Evolutionary conservation across 192 early-diverging fungal species (phyloP), one percentile per base, ranked within the genome.

Genomic region (Radiomyces spectabilis): DNA sequence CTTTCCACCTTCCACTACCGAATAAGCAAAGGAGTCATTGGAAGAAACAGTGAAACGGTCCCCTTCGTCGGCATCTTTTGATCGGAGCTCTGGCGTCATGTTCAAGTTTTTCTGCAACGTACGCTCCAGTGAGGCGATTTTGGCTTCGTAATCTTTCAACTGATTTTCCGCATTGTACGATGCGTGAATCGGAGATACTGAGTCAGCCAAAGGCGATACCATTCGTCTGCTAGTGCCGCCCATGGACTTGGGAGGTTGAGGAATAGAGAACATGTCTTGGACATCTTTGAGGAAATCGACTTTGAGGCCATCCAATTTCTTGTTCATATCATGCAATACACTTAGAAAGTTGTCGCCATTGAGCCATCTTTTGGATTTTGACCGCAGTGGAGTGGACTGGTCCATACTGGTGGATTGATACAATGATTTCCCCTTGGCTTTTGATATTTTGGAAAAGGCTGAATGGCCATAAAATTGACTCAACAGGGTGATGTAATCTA

Each of bases 291-390:
- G 51, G 19, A 79, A 76, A 19, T 79, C 74, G 7, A 53, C 26
- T 24, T 60, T 58, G 50, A 79, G 63, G 1, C 59, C 56, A 27
- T 79, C 73, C 37, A 79, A 54, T 33, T 79, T 69, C 0, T 63
- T 51, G 27, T 56, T 66, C 64, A 74, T 75, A 10, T 55, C 65
- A 37, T 53, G 53, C 2, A 65, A 41, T 3, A 52, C 18, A 21
- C 25, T 34, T 19, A 65, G 15, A 24, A 65, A 4, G 9, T 51
- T 52, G 3, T 65, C 37, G 10, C 41, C 50, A 6, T 51, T n/a
- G n/a, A 24, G 10, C 16, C 13, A 5, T 59, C 57, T 12, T 18
- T 16, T 21, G 42, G n/a, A n/a, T n/a, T n/a, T n/a, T n/a, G n/a
- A n/a, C n/a, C n/a, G n/a, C n/a, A n/a, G n/a, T n/a, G n/a, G n/a